Percentiles rank a stretch among this genome's conserved stretches.
phyloP scores from a whole-genome alignment of 257 asterid species.

The Ballota nigra region DNA sequence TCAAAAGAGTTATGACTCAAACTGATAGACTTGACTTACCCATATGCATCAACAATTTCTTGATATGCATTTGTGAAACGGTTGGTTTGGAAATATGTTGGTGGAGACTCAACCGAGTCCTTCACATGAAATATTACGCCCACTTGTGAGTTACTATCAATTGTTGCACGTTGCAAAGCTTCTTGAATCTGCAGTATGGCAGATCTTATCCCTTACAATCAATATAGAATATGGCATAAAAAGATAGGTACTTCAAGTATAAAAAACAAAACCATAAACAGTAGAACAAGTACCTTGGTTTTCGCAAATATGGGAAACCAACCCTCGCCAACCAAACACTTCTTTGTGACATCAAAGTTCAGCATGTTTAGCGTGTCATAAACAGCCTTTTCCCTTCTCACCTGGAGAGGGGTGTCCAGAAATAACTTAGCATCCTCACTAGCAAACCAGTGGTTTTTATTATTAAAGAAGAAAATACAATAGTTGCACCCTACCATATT shows the following conservation, averaged over 20 bases:
- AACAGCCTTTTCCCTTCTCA: slow-evolving; percentile 92
- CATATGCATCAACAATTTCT: slow-evolving; percentile 99
- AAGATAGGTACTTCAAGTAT: slow-evolving; percentile 16
- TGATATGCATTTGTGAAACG: slow-evolving; percentile 80
- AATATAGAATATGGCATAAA: slow-evolving; percentile 19
- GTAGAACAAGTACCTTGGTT: slow-evolving; percentile 48
- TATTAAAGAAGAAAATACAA: slow-evolving; percentile 3
- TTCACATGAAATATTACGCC: slow-evolving; percentile 89
- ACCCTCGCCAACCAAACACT: slow-evolving; percentile 99
- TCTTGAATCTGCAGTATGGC: slow-evolving; percentile 75
- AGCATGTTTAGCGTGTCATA: slow-evolving; percentile 92
- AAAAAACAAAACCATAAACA: slow-evolving; percentile 16
- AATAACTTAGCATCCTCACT: slow-evolving; percentile 23
- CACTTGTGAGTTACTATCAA: slow-evolving; percentile 93
- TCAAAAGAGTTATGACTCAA: slow-evolving; percentile 1
- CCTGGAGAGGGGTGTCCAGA: slow-evolving; percentile 50
- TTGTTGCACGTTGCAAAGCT: slow-evolving; percentile 87
- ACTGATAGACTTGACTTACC: slow-evolving; percentile 62
- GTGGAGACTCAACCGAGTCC: slow-evolving; percentile 87
- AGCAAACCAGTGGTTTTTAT: slow-evolving; percentile 9
- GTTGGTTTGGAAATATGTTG: slow-evolving; percentile 88
- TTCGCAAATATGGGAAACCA: slow-evolving; percentile 98
- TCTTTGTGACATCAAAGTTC: slow-evolving; percentile 96
- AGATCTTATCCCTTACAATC: slow-evolving; percentile 22
- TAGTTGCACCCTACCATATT: slow-evolving; percentile 48